phyloP scores from a whole-genome alignment of 495 filamentous ascomycete genomes.

The Neurospora discreta region DNA sequence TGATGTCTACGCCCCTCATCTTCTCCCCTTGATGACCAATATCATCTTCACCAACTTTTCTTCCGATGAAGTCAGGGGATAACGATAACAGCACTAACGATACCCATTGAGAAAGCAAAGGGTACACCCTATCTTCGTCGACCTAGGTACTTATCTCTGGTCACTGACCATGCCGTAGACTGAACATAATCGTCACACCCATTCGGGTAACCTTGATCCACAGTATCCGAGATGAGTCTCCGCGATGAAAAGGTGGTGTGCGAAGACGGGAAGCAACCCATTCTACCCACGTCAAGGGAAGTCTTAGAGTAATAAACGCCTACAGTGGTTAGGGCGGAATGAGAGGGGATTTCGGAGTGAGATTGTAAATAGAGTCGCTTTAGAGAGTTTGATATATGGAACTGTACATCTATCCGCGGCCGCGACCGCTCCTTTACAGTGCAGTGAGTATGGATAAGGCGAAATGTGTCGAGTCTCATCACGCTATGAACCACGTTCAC shows the following conservation, averaged over 20 bases:
- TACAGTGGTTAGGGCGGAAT: not conserved
- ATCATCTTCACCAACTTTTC: not conserved
- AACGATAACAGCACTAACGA: not conserved
- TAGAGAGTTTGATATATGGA: not conserved
- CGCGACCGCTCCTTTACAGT: too few species aligned
- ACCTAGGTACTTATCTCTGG: not conserved
- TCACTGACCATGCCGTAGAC: not conserved
- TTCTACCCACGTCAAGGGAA: not conserved
- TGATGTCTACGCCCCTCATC: not conserved
- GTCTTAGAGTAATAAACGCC: too few species aligned
- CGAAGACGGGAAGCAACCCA: not conserved
- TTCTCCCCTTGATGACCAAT: not conserved
- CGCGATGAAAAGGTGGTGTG: not conserved
- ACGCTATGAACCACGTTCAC: too few species aligned
- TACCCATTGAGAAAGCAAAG: not conserved
- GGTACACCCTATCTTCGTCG: not conserved
- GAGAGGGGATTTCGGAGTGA: not conserved
- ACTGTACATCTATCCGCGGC: too few species aligned
- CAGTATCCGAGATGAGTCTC: not conserved
- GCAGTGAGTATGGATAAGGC: too few species aligned
- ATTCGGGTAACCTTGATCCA: not conserved
- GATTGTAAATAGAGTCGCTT: not conserved
- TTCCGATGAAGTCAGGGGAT: not conserved
- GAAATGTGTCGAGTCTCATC: too few species aligned
- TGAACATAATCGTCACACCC: not conserved